These are phyloP conservation scores for Sporothrix humicola DNA, from an alignment of 2,329 filamentous ascomycete species.

Conservation along the genomic window DNA sequence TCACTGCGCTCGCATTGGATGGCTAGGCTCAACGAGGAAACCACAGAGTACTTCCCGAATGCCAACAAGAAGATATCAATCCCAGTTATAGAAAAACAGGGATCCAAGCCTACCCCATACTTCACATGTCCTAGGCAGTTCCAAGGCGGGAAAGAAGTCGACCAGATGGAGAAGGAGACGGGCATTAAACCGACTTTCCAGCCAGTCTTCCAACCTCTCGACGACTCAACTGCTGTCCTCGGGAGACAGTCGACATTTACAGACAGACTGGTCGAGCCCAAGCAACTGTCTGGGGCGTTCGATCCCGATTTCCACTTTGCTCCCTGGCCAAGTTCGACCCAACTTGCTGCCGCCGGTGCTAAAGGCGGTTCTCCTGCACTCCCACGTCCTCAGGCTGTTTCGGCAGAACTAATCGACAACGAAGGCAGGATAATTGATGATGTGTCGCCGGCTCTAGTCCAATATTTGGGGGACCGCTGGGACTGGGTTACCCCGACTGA, in stretches of 20 bases:
- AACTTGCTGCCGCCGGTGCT: too few species aligned
- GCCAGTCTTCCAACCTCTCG: background rate
- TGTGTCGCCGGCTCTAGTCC: too few species aligned
- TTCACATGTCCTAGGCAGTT: background rate
- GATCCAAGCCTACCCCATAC: background rate
- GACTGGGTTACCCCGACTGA: constrained; percentile 1
- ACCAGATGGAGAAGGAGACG: too few species aligned
- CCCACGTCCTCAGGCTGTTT: background rate
- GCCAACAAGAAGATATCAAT: too few species aligned
- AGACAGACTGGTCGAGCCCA: background rate
- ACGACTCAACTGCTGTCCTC: background rate
- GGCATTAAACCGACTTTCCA: background rate
- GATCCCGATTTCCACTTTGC: background rate
- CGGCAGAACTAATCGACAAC: too few species aligned
- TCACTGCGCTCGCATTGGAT: too few species aligned
- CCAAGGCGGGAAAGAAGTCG: background rate
- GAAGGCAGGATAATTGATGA: too few species aligned
- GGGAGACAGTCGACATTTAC: background rate
- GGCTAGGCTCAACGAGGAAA: too few species aligned
- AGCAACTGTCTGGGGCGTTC: background rate
- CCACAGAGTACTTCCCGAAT: too few species aligned
- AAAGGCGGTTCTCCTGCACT: background rate
- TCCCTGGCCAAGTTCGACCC: too few species aligned
- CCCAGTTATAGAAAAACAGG: too few species aligned
- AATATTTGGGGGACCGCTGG: background rate